Base-by-base conservation (phyloP, 1,139 yeast genomes). In the Debaryomycetaceae sp. region DNA sequence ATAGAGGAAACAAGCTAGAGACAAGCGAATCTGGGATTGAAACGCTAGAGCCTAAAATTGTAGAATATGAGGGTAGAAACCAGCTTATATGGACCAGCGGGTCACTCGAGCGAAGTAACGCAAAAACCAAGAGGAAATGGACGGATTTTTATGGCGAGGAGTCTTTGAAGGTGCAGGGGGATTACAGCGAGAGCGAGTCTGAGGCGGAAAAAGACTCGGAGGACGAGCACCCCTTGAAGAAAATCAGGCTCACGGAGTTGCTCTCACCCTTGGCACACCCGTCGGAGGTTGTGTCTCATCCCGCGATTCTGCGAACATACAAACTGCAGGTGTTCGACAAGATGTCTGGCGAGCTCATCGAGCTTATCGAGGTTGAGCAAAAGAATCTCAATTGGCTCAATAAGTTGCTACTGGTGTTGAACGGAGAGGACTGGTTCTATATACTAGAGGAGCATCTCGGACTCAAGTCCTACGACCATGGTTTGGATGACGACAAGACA, bases 401-500 rank as follows among this genome's bases (percentile, higher is more conserved):
- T 38, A 79, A 79, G 50, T 67, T 91, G 36, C 73, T 91, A 62
- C 87, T 84, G 47, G 81, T 86, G 1, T 79, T 91, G 54, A 70
- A 89, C 40, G 96, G 97, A 8, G 97, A 91, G 55, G 92, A 87
- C 59, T 87, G 95, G 55, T 73, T 72, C 38, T 80, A 79, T 46
- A 63, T 83, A 32, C 67, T 82, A 31, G 89, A 78, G 43, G 80
- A 78, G 30, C 78, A 79, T 42, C 61, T 89, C 59, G 79, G 81
- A 19, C 69, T 89, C 37, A 83, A 87, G 2, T 71, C 66, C 22
- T 86, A 87, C 55, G 87, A 87, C 55, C 89, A 84, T 52, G 79
- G 83, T 33, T 63, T 72, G 56, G 68, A 61, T 41, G 69, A 63
- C 18, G 70, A 65, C 15, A 49, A 47, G 18, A 18, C 33, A n/a